Base-by-base conservation (phyloP, 106 monocot species). In the Allium sativum region DNA sequence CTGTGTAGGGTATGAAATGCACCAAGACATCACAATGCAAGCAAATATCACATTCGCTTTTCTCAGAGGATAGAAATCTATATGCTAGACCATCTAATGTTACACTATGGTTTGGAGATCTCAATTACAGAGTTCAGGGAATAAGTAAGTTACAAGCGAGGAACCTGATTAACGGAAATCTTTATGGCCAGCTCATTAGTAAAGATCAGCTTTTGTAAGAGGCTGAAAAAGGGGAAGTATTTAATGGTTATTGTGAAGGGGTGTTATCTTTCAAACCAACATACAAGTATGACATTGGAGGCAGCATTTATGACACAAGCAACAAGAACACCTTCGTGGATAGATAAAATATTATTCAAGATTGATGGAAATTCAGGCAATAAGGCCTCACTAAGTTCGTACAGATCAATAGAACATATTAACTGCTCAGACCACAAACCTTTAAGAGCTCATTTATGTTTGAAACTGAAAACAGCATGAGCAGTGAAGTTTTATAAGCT, bases 241-340 rank as follows among this genome's bases (percentile, higher is more conserved):
- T 83, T 65, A 67, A 65, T 53, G 82, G 78, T 9, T 83, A 83
- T 48, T 78, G 74, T 8, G 82, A 83, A 40, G 78, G 82, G 42
- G 72, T 52, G 11, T 65, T 83, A 45, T 60, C 63, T 10, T 83
- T 83, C 59, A 78, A 83, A 42, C 82, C 82, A 8, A 82, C 82
- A 8, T 82, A 78, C 64, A 82, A 82, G 47, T 78, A 82, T 48
- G 45, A 82, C 63, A 70, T 78, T 10, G 78, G 82, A 51, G 78
- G 70, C 42, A 78, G 31, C 68, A 64, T 43, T 42, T 78, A 82
- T 55, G 82, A 82, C 18, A 82, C 82, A 67, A 78, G 82, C 51
- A 50, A 77, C 62, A 82, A 82, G 82, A 68, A 74, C 78, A 40
- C 82, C 82, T 14, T 70, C 82, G 12, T 83, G 82, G 82, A 83